phyloP scores from a whole-genome alignment of 805 yeast species.

The Torulaspora delbrueckii region DNA sequence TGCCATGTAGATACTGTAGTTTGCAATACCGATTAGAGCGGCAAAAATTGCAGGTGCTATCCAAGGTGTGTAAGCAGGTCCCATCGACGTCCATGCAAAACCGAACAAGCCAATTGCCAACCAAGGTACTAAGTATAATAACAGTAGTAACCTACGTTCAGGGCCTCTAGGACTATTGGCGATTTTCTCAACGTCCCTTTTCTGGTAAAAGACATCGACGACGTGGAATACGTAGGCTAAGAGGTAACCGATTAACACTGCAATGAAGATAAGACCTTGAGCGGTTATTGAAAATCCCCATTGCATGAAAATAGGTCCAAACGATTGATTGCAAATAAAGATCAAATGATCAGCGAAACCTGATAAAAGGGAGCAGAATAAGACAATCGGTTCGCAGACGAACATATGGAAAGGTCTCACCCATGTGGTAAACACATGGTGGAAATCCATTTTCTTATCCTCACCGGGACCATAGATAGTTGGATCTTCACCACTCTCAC shows the following conservation, averaged over 20 bases:
- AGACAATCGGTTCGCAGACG: conserved; percentile 7
- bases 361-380: conserved; percentile 7
- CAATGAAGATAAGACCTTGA: conserved; percentile 8
- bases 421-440: conserved; percentile 4
- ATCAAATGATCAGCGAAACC: conserved; percentile 11
- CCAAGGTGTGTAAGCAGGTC: conserved; percentile 10
- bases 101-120: conserved; percentile 8
- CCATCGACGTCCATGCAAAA: conserved; percentile 10
- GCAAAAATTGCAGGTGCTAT: conserved; percentile 10
- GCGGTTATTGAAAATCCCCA: conserved; percentile 8
- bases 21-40: conserved; percentile 8
- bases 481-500: conserved; percentile 8
- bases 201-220: conserved; percentile 1
- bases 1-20: conserved; percentile 9
- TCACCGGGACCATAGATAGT: conserved; percentile 5
- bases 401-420: conserved; percentile 9
- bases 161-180: conserved; percentile 8
- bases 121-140: conserved; percentile 7
- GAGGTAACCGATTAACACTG: conserved; percentile 6
- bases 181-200: neutral
- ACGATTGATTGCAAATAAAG: conserved; percentile 9
- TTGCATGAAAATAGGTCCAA: conserved; percentile 8
- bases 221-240: conserved; percentile 4
- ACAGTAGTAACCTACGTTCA: conserved; percentile 4
- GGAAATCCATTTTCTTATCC: neutral